Evolutionary conservation across 2,329 filamentous ascomycete species (phyloP), one percentile per base, ranked within the genome.

Genomic region (Ophiostoma perfectum): DNA sequence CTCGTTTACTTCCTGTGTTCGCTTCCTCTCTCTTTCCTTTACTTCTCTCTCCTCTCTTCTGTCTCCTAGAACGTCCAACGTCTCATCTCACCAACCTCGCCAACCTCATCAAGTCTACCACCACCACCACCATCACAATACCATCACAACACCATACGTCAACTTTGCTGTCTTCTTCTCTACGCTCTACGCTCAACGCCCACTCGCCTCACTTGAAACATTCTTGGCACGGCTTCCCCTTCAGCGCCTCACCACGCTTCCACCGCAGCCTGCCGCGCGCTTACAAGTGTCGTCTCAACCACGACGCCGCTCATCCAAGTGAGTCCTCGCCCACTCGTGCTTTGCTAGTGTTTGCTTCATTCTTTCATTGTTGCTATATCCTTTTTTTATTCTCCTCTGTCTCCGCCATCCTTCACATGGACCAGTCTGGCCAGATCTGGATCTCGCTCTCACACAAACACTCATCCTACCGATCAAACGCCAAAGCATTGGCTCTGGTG

Each of bases 211-310:
- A 58, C 18, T 60, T 27, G 49, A 55, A 55, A 60, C 27, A 36
- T 38, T 18, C 55, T 60, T 60, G 55, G 55, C 55, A 39, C 16
- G n/a, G 18, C n/a, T 55, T 55, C 49, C 5, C 6, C 47, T 52
- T 8, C 49, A 55, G 12, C 49, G 49, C 49, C 49, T 60, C 9
- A 27, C 27, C 27, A 27, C 27, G 27, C 27, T 11, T 60, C 16
- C 55, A 60, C 55, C 11, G 12, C 49, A 63, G 27, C 14, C 58
- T 63, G 12, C 58, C 58, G 58, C 58, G 58, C 58, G 58, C 58
- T 63, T 63, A 63, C 58, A 42, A 63, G 58, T 63, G 27, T 39
- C 36, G 55, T 62, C 36, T 62, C 55, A 62, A 39, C 55, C 55
- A 62, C 58, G 16, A 11, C 14, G 8, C 52, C 27, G 11, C 6